Percentiles rank a stretch among this genome's conserved stretches.
phyloP scores from a whole-genome alignment of 1,139 yeast genomes.

The Kazachstania sp. region DNA sequence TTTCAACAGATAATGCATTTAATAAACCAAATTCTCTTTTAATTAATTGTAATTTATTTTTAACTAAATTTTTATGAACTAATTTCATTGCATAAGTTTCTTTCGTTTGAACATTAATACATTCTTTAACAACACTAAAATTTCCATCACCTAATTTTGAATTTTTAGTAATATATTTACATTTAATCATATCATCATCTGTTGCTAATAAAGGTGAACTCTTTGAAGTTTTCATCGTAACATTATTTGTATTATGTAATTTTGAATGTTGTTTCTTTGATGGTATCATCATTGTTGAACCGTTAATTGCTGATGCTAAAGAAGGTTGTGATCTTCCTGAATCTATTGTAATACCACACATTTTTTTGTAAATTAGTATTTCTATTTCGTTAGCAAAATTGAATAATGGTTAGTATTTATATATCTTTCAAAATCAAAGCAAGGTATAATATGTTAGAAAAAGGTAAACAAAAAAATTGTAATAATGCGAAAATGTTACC shows the following conservation, averaged over 20 bases:
- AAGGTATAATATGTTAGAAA: too few relatives aligned
- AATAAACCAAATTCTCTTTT: conserved; percentile 28
- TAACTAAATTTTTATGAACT: conserved; percentile 22
- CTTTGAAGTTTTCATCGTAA: not conserved
- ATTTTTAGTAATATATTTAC: conserved; percentile 24
- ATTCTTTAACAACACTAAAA: conserved; percentile 31
- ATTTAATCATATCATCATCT: conserved; percentile 13
- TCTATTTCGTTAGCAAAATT: too few relatives aligned
- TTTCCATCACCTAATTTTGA: conserved; percentile 30
- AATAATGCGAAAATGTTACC: too few relatives aligned
- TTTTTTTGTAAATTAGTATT: too few relatives aligned
- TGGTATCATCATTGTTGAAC: too few relatives aligned
- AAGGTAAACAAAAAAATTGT: too few relatives aligned
- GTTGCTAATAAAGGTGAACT: conserved; percentile 6
- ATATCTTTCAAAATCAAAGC: too few relatives aligned
- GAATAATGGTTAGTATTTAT: too few relatives aligned
- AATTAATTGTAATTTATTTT: conserved; percentile 26
- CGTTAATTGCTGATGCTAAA: not conserved
- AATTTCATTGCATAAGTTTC: conserved; percentile 30
- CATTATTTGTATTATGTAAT: not conserved
- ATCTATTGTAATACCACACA: not conserved
- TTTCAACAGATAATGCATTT: conserved; percentile 18
- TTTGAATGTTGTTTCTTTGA: too few relatives aligned
- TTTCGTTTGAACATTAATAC: conserved; percentile 26
- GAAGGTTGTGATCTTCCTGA: not conserved